Conservation (phyloP, 805 yeast genomes). For the Ogataea corticis region DNA sequence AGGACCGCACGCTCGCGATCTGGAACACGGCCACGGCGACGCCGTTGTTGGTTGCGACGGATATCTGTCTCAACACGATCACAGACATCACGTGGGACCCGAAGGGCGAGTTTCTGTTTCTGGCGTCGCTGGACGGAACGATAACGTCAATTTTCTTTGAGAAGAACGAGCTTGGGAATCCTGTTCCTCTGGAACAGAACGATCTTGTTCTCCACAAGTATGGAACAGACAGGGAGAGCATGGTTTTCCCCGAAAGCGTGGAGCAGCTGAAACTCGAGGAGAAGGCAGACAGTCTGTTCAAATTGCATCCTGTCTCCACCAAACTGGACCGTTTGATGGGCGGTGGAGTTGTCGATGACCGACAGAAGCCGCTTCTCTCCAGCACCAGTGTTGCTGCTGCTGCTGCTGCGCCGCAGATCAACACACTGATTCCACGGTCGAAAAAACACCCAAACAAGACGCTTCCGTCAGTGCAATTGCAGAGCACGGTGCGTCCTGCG, state of each 20-base stretch:
- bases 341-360: slow-evolving; percentile 11
- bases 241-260: slow-evolving; percentile 84
- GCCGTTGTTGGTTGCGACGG: slow-evolving; percentile 79
- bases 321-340: slow-evolving; percentile 47
- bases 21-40: slow-evolving; percentile 81
- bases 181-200: slow-evolving; percentile 63
- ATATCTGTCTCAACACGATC: slow-evolving; percentile 72
- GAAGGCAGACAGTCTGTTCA: slow-evolving; percentile 39
- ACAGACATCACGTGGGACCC: slow-evolving; percentile 92
- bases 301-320: slow-evolving; percentile 17
- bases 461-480: slow-evolving; percentile 19
- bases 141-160: slow-evolving; percentile 70
- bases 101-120: slow-evolving; percentile 69
- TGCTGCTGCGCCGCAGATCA: slow-evolving; percentile 24
- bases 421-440: slow-evolving; percentile 32
- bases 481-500: slow-evolving; percentile 11
- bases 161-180: slow-evolving; percentile 57
- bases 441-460: slow-evolving; percentile 33
- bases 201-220: slow-evolving; percentile 73
- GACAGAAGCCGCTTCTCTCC: neutral
- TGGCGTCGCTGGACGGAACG: slow-evolving; percentile 83
- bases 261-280: slow-evolving; percentile 77
- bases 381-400: slow-evolving; percentile 5
- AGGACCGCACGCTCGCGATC: slow-evolving; percentile 81
- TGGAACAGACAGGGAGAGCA: slow-evolving; percentile 84